Base-by-base conservation (phyloP, 257 asterid genomes). In the Schizonepeta tenuifolia region DNA sequence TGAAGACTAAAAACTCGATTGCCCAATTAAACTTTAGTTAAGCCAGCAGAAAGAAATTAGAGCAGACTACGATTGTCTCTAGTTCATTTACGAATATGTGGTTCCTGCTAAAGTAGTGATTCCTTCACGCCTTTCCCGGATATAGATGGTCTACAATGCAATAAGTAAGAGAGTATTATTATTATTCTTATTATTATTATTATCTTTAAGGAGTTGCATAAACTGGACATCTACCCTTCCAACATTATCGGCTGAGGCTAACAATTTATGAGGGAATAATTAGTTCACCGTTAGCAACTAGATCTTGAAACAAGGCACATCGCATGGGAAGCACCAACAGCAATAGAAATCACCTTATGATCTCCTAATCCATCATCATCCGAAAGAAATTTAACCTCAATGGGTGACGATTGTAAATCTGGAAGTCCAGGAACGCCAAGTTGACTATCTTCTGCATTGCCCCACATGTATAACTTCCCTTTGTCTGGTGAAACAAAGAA, bases 381-480 rank as follows among this genome's bases (percentile, higher is more conserved):
- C 4, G 68, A 51, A 6, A 94, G 95, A 80, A 94, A 94, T 66
- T 86, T 86, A 59, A 91, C 97, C 88, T 91, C 93, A 66, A 89
- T 75, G 11, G 98, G 98, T 44, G 88, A 77, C 36, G 90, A 58
- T 63, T 94, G 98, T 18, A 86, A 68, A 76, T 89, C 93, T 0
- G 86, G 90, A 61, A 94, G 85, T 56, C 97, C 97, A 35, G 98
- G 97, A 59, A 91, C 80, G 51, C 99, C 99, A 54, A 94, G 81
- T 71, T 94, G 98, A 81, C 78, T 84, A 73, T 91, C 96, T 12
- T 84, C 84, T 14, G 95, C 85, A 71, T 91, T 77, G 33, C 98
- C 99, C 99, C 99, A 94, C 98, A 85, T 89, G 86, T 88, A 94
- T 62, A 94, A 71, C 81, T 86, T 89, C 72, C 99, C 97, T 14